phyloP scores from a whole-genome alignment of 345 rosid genomes.

The Limnanthes douglasii region DNA sequence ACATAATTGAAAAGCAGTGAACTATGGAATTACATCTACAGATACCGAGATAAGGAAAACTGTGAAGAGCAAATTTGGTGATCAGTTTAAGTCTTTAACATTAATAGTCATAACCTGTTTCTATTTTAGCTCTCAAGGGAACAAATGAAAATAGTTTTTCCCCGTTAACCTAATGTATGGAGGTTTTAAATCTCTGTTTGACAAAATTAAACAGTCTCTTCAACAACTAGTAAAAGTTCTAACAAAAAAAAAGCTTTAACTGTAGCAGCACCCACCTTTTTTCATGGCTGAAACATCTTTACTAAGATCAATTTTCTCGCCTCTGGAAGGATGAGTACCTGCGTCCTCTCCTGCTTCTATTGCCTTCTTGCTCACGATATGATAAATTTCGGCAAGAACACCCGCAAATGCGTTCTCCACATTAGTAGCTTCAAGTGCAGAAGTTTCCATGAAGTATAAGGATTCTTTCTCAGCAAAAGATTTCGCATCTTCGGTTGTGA shows the following conservation, averaged over 20 bases:
- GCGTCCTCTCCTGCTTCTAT: conserved; percentile 53
- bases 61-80: no score
- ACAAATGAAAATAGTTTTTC: no score
- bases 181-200: no score
- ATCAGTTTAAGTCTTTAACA: no score
- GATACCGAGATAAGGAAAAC: no score
- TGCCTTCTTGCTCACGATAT: conserved; percentile 75
- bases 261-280: conserved; percentile 85
- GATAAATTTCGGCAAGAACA: conserved; percentile 77
- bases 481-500: conserved; percentile 70
- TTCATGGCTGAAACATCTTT: conserved; percentile 88
- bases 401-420: conserved; percentile 86
- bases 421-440: conserved; percentile 77
- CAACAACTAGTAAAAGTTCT: not conserved
- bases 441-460: conserved; percentile 89
- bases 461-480: conserved; percentile 73
- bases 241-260: conserved; percentile 17
- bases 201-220: no score
- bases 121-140: no score
- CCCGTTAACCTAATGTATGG: no score
- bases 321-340: conserved; percentile 48
- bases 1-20: no score
- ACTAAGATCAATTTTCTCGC: conserved; percentile 72
- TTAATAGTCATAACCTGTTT: no score
- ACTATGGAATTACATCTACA: no score